Evolutionary conservation across 805 yeast species (phyloP).

Genomic region (Barnettozyma wickerhamii): DNA sequence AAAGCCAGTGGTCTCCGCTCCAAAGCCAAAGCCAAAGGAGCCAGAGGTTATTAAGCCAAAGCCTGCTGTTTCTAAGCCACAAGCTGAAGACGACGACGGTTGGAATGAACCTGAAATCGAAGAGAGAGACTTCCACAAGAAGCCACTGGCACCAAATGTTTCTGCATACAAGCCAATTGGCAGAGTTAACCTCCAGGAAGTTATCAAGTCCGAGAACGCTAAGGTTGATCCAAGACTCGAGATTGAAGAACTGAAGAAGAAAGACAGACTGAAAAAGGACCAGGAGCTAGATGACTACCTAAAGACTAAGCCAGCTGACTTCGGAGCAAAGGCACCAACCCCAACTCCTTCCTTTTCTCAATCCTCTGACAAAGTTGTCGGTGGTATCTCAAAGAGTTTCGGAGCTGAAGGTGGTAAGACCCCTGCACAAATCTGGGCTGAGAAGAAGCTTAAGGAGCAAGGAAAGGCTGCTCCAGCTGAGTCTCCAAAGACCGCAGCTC

Average conservation of each 20-base stretch:
- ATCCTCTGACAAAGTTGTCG: slow-evolving; percentile 39
- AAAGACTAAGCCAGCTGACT: slow-evolving; percentile 31
- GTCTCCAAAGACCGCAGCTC: slow-evolving; percentile 22
- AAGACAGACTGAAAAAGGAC: slow-evolving; percentile 32
- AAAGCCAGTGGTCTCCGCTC: slow-evolving; percentile 23
- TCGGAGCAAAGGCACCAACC: slow-evolving; percentile 20
- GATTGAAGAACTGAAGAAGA: slow-evolving; percentile 31
- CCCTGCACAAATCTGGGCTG: slow-evolving; percentile 97
- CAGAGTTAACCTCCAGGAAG: slow-evolving; percentile 45
- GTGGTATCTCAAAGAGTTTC: slow-evolving; percentile 56
- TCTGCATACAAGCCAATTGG: slow-evolving; percentile 61
- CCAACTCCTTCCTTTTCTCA: slow-evolving; percentile 18
- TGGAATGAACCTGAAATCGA: slow-evolving; percentile 43
- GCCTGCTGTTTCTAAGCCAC: slow-evolving; percentile 9
- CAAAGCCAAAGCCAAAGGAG: slow-evolving; percentile 18
- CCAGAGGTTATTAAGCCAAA: slow-evolving; percentile 22
- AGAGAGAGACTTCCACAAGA: slow-evolving; percentile 45
- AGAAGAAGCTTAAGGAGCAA: slow-evolving; percentile 51
- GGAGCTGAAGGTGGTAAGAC: slow-evolving; percentile 76
- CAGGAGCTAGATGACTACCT: slow-evolving; percentile 31
- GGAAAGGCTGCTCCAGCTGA: slow-evolving; percentile 23
- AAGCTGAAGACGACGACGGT: slow-evolving; percentile 33
- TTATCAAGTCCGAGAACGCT: slow-evolving; percentile 38
- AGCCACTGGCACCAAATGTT: slow-evolving; percentile 38
- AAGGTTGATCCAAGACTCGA: slow-evolving; percentile 41